Base-by-base conservation (phyloP, 441 rosid species). In the Erysimum cheiri region DNA sequence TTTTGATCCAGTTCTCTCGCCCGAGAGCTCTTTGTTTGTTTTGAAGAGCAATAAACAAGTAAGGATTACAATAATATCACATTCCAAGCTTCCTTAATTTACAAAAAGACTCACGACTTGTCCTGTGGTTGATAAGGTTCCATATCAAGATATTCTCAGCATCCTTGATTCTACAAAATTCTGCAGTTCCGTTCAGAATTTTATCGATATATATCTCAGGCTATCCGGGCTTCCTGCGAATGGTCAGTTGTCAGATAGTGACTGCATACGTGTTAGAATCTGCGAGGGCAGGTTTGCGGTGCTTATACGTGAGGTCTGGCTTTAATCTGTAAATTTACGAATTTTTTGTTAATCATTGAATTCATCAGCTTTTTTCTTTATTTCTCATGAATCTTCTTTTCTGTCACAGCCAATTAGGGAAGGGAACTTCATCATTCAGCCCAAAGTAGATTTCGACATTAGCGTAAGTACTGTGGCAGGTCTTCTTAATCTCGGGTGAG, bases 1-100 rank as follows among this genome's bases (percentile, higher is more conserved):
- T 87, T 96, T 96, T 83, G 99, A 96, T 77, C 99, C 99, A n/a
- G 98, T 91, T 66, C 97, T 96, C 76, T 96, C 99, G 46, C 99
- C 99, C 3, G 98, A 96, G 90, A 96, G 99, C 80, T 96, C 99
- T 61, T 81, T 93, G 83, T 96, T 96, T 77, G 92, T 96, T 66
- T 80, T 96, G 79, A 96, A 96, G 90, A 89, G 98, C 78, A 85
- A 88, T 81, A 93, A 90, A 74, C 96, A 84, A 79, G 99, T 91
- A 88, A 80, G 89, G 26, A 64, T 54, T 39, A 12, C 49, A 10
- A 35, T 26, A 48, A 26, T 8, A 36, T 14, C 64, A 28, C 26
- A 52, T 28, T 49, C 32, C 22, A 61, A 47, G 33, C 35, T 55
- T 40, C 19, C 50, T 32, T 60, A n/a, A 40, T 47, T 28, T 40